phyloP scores from a whole-genome alignment of 306 rosid species.

The Glycyrrhiza uralensis region DNA sequence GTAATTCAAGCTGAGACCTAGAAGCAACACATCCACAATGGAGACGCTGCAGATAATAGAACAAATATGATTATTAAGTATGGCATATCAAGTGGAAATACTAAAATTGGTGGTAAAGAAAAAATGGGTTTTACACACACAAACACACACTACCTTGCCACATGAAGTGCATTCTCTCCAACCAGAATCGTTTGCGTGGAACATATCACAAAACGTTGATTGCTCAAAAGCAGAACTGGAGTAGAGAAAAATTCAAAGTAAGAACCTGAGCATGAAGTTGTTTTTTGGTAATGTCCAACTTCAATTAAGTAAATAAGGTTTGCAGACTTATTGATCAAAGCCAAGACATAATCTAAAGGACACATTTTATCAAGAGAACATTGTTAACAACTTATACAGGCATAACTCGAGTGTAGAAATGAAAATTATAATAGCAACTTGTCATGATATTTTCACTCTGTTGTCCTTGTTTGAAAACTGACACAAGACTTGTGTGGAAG shows the following conservation, averaged over 20 bases:
- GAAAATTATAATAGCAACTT: neutral
- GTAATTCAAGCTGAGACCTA: constrained; percentile 63
- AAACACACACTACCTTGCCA: constrained; percentile 61
- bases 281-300: neutral
- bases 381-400: neutral
- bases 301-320: constrained; percentile 1
- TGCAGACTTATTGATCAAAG: neutral
- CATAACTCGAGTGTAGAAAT: neutral
- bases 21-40: constrained; percentile 96
- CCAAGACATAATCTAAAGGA: neutral
- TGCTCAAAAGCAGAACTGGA: constrained; percentile 86
- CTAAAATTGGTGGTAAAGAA: neutral
- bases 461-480: neutral
- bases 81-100: neutral
- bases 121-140: neutral
- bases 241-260: constrained; percentile 1
- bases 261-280: constrained; percentile 15
- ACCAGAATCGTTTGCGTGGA: constrained; percentile 81
- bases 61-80: constrained; percentile 3
- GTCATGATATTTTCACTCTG: neutral
- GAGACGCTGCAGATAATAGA: constrained; percentile 59
- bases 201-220: constrained; percentile 66
- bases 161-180: constrained; percentile 88
- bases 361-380: neutral
- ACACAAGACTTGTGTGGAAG: neutral